A percentile compares a stretch with the other conserved stretches of the same genome.
Conservation (phyloP, 345 rosid genomes). For the Eucalyptus coolabah region DNA sequence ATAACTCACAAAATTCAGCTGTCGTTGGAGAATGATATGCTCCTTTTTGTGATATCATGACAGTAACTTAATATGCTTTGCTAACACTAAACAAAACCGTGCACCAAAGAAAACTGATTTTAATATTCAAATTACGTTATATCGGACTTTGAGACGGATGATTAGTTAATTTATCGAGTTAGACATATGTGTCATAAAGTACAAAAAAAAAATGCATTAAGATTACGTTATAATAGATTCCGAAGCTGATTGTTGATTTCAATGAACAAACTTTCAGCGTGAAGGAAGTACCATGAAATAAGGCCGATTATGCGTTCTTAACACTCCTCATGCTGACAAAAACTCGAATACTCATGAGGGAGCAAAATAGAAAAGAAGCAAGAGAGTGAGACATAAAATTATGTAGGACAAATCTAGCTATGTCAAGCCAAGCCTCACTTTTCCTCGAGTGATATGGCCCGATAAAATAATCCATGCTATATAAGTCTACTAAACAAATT, state of each 20-base stretch:
- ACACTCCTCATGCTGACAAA: not conserved
- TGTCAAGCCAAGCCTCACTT: not conserved
- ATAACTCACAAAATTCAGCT: not conserved
- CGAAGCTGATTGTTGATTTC: rapidly evolving
- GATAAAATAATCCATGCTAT: not conserved
- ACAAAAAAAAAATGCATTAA: not conserved
- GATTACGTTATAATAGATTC: not conserved
- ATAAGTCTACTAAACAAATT: not conserved
- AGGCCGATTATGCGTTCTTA: not conserved
- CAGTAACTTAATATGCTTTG: not conserved
- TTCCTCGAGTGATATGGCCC: not conserved
- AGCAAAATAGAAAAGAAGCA: not conserved
- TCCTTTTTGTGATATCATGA: not conserved
- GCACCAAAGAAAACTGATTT: not conserved
- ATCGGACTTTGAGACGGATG: rapidly evolving
- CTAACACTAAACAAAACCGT: not conserved
- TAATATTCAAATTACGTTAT: not conserved
- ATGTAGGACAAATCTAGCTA: not conserved
- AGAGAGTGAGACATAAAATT: not conserved
- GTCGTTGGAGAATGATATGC: not conserved
- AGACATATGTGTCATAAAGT: rapidly evolving
- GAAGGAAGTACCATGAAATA: not conserved
- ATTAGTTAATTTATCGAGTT: not conserved
- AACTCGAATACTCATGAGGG: rapidly evolving
- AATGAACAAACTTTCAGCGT: not conserved